phyloP scores from a whole-genome alignment of 768 basidiomycete species.

The Suillus variegatus region DNA sequence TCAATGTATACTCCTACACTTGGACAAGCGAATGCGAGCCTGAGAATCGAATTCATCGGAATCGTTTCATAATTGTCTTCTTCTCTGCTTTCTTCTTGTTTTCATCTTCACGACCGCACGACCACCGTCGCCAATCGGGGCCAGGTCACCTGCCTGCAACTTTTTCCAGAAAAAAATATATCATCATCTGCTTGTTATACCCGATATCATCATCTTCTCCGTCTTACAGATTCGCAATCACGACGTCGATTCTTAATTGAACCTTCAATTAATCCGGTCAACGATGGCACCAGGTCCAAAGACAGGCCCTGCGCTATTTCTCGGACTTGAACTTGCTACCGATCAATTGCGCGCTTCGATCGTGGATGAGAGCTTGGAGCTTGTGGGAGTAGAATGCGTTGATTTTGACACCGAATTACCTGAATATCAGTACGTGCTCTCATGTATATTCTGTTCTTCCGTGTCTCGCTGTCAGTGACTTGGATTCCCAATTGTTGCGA shows the following conservation, averaged over 20 bases:
- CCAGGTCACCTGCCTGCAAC: constrained; percentile 6
- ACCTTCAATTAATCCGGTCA: constrained; percentile 10
- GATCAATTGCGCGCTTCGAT: constrained; percentile 84
- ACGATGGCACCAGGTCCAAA: constrained; percentile 39
- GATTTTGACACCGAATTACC: constrained; percentile 81
- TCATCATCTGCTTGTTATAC: constrained; percentile 22
- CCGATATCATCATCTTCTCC: constrained; percentile 30
- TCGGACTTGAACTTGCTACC: constrained; percentile 83
- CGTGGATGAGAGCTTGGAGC: constrained; percentile 79
- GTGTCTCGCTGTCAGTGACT: constrained; percentile 4
- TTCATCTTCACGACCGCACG: constrained; percentile 28
- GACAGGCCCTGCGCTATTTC: constrained; percentile 59
- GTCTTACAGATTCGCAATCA: constrained; percentile 17
- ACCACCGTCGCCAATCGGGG: constrained; percentile 15
- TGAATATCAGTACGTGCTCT: constrained; percentile 73
- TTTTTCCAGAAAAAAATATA: not conserved
- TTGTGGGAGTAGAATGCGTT: constrained; percentile 79
- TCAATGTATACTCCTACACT: constrained; percentile 18
- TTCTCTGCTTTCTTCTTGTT: constrained; percentile 14
- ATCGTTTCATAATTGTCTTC: constrained; percentile 17
- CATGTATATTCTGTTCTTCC: constrained; percentile 5
- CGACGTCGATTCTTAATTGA: constrained; percentile 10
- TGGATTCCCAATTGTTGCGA: constrained; percentile 2
- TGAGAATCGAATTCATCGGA: constrained; percentile 17
- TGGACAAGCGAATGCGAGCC: constrained; percentile 10